A percentile compares a stretch with the other conserved stretches of the same genome.
phyloP scores from a whole-genome alignment of 306 rosid genomes.

The Clitoria ternatea region DNA sequence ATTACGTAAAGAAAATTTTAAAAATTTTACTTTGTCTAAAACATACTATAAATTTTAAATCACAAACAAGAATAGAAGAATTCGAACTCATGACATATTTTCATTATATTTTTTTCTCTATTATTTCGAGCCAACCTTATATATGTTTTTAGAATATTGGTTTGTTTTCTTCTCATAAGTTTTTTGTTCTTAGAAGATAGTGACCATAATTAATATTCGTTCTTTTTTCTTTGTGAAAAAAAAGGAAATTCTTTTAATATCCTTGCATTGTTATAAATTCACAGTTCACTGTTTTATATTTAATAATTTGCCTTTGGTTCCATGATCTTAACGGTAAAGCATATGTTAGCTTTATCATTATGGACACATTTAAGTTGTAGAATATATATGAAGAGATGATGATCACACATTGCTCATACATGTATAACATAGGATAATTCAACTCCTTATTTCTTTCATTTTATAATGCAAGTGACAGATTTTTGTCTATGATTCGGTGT shows the following conservation, averaged over 20 bases:
- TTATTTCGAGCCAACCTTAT: no score
- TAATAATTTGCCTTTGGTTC: not conserved
- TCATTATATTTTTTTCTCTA: no score
- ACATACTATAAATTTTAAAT: no score
- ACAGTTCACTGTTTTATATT: not conserved
- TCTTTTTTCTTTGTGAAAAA: not conserved
- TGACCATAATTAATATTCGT: not conserved
- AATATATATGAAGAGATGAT: not conserved
- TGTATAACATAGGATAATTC: not conserved
- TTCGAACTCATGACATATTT: no score
- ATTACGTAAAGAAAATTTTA: no score
- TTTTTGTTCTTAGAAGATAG: no score
- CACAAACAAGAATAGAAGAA: no score
- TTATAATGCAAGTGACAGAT: not conserved
- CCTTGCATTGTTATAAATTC: no score
- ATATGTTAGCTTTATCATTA: not conserved
- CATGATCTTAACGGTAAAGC: constrained; percentile 12
- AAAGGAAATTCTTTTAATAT: no score
- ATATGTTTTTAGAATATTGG: no score
- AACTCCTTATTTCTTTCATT: not conserved
- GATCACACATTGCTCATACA: not conserved
- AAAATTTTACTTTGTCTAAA: no score
- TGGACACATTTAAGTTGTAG: not conserved
- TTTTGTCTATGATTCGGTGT: not conserved
- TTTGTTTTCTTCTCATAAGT: no score